Evolutionary conservation across 1,139 yeast species (phyloP), one percentile per base, ranked within the genome.

Genomic region (Suhomyces guaymorum): DNA sequence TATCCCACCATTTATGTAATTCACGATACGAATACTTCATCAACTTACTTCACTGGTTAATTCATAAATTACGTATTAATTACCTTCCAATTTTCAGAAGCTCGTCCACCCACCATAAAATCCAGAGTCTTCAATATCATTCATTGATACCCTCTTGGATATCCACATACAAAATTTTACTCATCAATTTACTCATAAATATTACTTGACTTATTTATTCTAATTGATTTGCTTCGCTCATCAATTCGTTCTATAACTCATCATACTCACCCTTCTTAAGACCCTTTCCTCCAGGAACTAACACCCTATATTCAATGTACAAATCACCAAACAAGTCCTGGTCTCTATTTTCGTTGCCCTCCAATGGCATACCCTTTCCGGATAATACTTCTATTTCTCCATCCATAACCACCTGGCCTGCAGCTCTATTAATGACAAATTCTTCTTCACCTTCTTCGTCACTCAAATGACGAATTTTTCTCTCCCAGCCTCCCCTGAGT

Each of bases 311-410:
- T 44, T 81, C 83, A 32, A 92, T 69, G 54, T 65, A 85, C 54
- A 90, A 68, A 55, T 88, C 87, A 21, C 97, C 98, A 55, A 58
- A 75, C 41, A 72, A 80, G 41, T 76, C 80, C 14, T 66, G 70
- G 12, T 66, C 63, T 10, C 44, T 32, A n/a, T 40, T 42, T 19
- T 42, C 48, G 10, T 53, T 61, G 27, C 69, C 71, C 10, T 51
- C 45, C 10, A 69, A 46, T 1, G 97, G 97, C 97, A 92, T 88
- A 21, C 98, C 98, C 51, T 75, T 81, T 10, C 85, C 89, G 43
- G 67, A 63, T 21, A 90, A 46, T 4, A 70, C 57, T 56, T 92
- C 96, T 8, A 85, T 66, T 47, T 87, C 85, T 3, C 94, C 94
- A 51, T 80, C 67, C 30, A 64, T 46, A 1, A 85, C 79, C 10